Base-by-base conservation (phyloP, 352 stramenopile genomes). In the Hyaloperonospora brassicae region DNA sequence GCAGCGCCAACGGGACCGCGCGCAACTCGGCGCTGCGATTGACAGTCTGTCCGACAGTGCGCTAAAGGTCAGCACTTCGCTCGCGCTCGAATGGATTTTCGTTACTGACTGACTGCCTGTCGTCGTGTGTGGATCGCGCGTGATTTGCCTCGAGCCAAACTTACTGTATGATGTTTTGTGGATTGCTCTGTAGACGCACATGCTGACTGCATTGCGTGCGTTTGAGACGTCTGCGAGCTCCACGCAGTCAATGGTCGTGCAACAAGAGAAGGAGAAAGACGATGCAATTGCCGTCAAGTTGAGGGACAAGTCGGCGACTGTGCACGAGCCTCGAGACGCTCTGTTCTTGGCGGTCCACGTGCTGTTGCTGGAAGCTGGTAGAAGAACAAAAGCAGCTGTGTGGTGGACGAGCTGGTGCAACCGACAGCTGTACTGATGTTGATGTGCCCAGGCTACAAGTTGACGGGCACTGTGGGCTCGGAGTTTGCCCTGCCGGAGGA, bases 311-410 rank as follows among this genome's bases (percentile, higher is more conserved):
- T 43, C 62, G 0, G 62, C 86, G 31, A 62, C 44, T 2, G 79
- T 88, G 17, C 69, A 78, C 34, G 49, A 57, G 22, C 52, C 73
- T 5, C 70, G 75, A 24, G 79, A 94, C 47, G 79, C 76, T 39
- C 61, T 94, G 0, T 89, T 91, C 47, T 52, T 86, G 22, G 74
- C 72, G 1, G 67, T 89, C 14, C 84, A 94, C 45, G 76, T 60
- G 7, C 65, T 94, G 59, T 61, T 87, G 22, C 61, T 84, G 44
- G 84, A 93, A 61, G 62, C 66, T 44, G 81, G 84, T 94, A 59
- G 17, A 17, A 17, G 17, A 17, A 17, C 17, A 17, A 17, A 17
- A 17, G 17, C 17, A 17, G 17, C 17, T 17, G 17, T 17, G 17
- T 17, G 17, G 17, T 17, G 17, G 17, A 17, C 17, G 17, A 17